Evolutionary conservation across 495 filamentous ascomycete species (phyloP), one percentile per base, ranked within the genome.

Genomic region (Pseudoneurospora amorphoporcata): DNA sequence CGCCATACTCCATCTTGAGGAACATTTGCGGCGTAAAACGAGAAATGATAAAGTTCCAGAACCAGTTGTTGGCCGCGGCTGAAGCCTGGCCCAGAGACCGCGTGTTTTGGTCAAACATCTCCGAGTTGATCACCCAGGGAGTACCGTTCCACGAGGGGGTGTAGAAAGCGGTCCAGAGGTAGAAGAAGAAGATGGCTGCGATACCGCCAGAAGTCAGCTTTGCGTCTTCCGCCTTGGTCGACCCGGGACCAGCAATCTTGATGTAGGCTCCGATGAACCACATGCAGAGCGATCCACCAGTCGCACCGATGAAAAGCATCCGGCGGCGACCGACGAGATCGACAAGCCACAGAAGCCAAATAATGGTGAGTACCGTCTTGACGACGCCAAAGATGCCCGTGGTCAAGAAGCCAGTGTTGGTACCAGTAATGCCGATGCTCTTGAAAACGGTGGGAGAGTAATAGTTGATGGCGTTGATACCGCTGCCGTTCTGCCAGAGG

Each of bases 1-100:
- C 91, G 29, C 90, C 91, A 75, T 91, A 91, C 39, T 84, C 84
- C 86, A 92, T 91, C 43, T 81, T 83, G 45, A 86, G 79, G 80
- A 94, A 92, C 89, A 93, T 92, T 76, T 94, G 90, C 29, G 89
- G 89, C 5, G 90, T 92, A 81, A 91, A 92, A 38, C 90, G 86
- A 2, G 86, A 87, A 74, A 93, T 83, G 75, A 92, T 86, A 82
- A 92, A 93, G 82, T 92, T 92, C 86, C 87, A 91, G 69, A 92
- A 86, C 90, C 90, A 92, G 82, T 92, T 92, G 75, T 87, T 90
- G 29, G 87, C 87, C 16, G 90, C 88, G 1, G 90, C 89, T 41
- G 84, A 89, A 35, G 90, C 90, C 82, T 92, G 90, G 12, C 89
- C 90, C 29, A 92, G 85, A 4, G 88, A 88, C 68, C 88, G 87